Conservation (phyloP, 352 stramenopile species). For the Phytopythium kandeliae region DNA sequence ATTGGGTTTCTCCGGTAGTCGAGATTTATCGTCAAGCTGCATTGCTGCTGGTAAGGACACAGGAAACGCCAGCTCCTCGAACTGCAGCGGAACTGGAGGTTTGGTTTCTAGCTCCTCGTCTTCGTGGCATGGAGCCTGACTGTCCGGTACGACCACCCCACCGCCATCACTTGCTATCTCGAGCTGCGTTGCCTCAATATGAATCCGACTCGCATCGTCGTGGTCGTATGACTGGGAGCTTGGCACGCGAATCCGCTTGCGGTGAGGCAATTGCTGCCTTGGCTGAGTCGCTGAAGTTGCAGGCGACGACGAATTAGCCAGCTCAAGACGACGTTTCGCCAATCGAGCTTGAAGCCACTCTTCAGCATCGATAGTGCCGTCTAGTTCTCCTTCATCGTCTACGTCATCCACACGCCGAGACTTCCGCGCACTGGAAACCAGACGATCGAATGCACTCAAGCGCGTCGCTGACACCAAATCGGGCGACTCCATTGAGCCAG, state of each 20-base stretch:
- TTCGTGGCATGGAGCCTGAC: conserved; percentile 1
- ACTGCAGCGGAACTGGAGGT: conserved; percentile 12
- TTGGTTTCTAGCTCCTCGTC: conserved; percentile 46
- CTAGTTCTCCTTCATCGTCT: conserved; percentile 4
- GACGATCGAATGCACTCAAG: conserved; percentile 7
- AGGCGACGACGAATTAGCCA: background rate
- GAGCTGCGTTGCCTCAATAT: conserved; percentile 1
- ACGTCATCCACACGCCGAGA: conserved; percentile 5
- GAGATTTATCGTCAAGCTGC: background rate
- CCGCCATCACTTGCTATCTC: conserved; percentile 7
- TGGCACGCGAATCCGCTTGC: conserved; percentile 27
- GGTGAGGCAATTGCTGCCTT: background rate
- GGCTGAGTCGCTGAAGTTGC: background rate
- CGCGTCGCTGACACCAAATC: conserved; percentile 24
- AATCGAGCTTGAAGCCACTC: conserved; percentile 3
- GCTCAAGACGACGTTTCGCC: background rate
- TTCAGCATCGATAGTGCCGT: background rate
- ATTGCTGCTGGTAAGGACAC: background rate
- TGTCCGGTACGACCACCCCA: conserved; percentile 4
- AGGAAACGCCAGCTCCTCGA: background rate
- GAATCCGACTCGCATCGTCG: background rate
- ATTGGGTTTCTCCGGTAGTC: background rate
- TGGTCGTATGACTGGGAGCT: conserved; percentile 1
- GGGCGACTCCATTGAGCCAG: conserved; percentile 26
- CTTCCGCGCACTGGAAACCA: conserved; percentile 1